A percentile compares a stretch with the other conserved stretches of the same genome.
Evolutionary conservation across 495 filamentous ascomycete species (phyloP).

Genomic region (Hypoxylon cercidicola): DNA sequence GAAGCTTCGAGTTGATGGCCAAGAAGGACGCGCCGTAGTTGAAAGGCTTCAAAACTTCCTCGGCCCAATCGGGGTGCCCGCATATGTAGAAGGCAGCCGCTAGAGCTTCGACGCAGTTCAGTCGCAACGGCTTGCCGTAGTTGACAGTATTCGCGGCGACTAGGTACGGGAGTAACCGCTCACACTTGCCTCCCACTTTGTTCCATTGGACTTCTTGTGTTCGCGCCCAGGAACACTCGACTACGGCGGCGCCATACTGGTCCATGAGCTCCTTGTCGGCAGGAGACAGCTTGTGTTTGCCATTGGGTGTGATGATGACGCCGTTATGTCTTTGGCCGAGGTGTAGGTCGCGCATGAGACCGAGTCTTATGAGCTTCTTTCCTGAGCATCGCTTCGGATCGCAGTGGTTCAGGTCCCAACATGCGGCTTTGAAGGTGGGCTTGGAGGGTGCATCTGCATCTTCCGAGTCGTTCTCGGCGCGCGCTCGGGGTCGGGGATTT

Average conservation of each 20-base stretch:
- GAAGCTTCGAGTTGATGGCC: slow-evolving; percentile 82
- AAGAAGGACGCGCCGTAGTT: slow-evolving; percentile 88
- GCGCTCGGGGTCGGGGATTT: slow-evolving; percentile 52
- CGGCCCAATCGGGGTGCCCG: slow-evolving; percentile 90
- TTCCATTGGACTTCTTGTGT: slow-evolving; percentile 90
- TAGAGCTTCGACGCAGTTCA: slow-evolving; percentile 96
- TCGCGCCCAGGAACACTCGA: slow-evolving; percentile 96
- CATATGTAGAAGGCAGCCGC: slow-evolving; percentile 94
- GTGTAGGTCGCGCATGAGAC: slow-evolving; percentile 91
- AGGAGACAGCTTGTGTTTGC: slow-evolving; percentile 82
- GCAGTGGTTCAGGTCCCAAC: slow-evolving; percentile 97
- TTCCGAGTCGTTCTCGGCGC: slow-evolving; percentile 50
- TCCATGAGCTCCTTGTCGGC: slow-evolving; percentile 84
- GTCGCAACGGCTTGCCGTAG: slow-evolving; percentile 91
- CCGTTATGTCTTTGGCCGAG: slow-evolving; percentile 91
- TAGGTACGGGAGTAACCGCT: slow-evolving; percentile 91
- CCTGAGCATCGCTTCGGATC: slow-evolving; percentile 97
- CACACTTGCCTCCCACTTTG: slow-evolving; percentile 93
- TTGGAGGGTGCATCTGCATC: slow-evolving; percentile 50
- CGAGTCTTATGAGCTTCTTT: slow-evolving; percentile 89
- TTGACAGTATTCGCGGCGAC: slow-evolving; percentile 97
- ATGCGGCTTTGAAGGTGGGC: slow-evolving; percentile 88
- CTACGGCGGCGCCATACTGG: slow-evolving; percentile 91
- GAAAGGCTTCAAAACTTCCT: slow-evolving; percentile 82
- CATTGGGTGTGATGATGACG: slow-evolving; percentile 93